Conservation (phyloP, 768 basidiomycete genomes). For the Tricholoma sp. region DNA sequence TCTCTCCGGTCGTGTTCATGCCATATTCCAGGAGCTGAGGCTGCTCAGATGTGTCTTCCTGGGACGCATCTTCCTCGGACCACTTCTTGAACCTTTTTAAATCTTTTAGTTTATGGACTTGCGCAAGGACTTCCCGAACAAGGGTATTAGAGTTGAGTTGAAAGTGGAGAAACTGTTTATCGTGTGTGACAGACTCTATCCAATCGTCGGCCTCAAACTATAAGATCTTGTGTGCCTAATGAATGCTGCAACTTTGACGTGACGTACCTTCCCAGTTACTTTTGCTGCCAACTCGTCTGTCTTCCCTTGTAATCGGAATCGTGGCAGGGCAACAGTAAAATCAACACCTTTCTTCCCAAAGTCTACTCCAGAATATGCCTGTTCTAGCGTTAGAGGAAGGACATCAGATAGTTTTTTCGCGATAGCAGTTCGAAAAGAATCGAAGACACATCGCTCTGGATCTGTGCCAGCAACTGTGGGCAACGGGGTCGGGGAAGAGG, state of each 20-base stretch:
- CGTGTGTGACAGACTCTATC: constrained; percentile 62
- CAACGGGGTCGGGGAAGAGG: constrained; percentile 23
- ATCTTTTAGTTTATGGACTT: constrained; percentile 71
- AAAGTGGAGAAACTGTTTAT: constrained; percentile 84
- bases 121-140: constrained; percentile 60
- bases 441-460: constrained; percentile 62
- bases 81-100: constrained; percentile 31
- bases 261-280: constrained; percentile 67
- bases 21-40: constrained; percentile 72
- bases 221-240: neutral
- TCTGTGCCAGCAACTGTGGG: constrained; percentile 43
- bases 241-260: neutral
- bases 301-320: constrained; percentile 83
- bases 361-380: constrained; percentile 82
- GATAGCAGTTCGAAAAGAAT: constrained; percentile 78
- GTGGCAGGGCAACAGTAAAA: constrained; percentile 84
- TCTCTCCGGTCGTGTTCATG: constrained; percentile 67
- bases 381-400: constrained; percentile 64
- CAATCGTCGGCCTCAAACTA: constrained; percentile 86
- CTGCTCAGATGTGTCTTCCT: neutral
- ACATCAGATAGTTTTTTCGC: constrained; percentile 67
- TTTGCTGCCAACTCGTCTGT: constrained; percentile 71
- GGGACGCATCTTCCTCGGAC: neutral
- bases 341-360: constrained; percentile 90
- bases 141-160: constrained; percentile 62